Evolutionary conservation across 257 asterid genomes (phyloP).

Genomic region (Nicotiana noctiflora): DNA sequence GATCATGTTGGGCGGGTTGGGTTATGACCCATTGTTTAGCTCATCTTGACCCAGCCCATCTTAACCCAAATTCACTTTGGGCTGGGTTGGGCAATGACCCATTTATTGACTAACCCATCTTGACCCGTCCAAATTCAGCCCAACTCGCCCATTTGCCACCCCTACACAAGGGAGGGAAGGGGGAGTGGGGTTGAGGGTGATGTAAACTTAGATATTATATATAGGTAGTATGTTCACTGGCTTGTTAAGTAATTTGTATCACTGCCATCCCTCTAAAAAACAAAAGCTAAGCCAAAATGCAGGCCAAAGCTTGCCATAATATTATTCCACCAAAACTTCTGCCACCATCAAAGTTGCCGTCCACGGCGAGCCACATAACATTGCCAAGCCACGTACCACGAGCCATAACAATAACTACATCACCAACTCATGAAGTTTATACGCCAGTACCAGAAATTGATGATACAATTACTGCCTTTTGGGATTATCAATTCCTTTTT

Average conservation of each 20-base stretch:
- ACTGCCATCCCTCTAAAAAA: neutral
- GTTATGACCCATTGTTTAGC: too few species aligned
- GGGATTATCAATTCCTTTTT: conserved; percentile 90
- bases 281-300: conserved; percentile 37
- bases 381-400: conserved; percentile 33
- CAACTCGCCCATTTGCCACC: too few species aligned
- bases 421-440: conserved; percentile 26
- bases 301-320: conserved; percentile 51
- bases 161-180: neutral
- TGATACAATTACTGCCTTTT: conserved; percentile 61
- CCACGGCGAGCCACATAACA: conserved; percentile 31
- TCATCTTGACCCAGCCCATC: too few species aligned
- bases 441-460: conserved; percentile 28
- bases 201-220: conserved; percentile 2
- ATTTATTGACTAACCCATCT: too few species aligned
- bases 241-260: neutral
- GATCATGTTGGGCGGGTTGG: too few species aligned
- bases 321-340: conserved; percentile 39
- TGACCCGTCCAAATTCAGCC: too few species aligned
- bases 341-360: conserved; percentile 35
- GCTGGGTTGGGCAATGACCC: too few species aligned
- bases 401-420: conserved; percentile 61
- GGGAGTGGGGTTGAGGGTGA: neutral
- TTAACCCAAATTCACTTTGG: too few species aligned
- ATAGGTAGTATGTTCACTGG: neutral